Conservation (phyloP, 2,329 filamentous ascomycete species). For the Chrysoporthe puriensis region DNA sequence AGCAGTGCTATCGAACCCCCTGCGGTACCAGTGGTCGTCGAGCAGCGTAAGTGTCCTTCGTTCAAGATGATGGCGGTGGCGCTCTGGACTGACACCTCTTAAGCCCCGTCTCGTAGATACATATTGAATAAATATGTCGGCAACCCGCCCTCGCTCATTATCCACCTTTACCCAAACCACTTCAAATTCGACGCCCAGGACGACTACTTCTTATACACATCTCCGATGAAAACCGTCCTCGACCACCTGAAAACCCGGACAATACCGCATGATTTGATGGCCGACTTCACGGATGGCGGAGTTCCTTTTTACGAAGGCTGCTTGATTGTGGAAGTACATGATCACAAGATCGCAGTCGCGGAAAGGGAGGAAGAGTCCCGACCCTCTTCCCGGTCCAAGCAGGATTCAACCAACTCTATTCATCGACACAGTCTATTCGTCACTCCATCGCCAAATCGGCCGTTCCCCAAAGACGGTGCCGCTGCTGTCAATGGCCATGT, state of each 20-base stretch:
- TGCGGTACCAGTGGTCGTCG: constrained; percentile 41
- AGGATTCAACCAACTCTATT: constrained; percentile 75
- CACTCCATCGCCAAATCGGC: constrained; percentile 83
- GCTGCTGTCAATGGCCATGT: constrained; percentile 32
- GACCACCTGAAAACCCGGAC: constrained; percentile 78
- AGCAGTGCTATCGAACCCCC: constrained; percentile 18
- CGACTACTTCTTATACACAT: constrained; percentile 88
- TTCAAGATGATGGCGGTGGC: neutral
- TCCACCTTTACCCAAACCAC: constrained; percentile 83
- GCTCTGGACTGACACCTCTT: constrained; percentile 11
- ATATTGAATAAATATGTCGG: constrained; percentile 43
- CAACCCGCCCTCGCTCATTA: constrained; percentile 77
- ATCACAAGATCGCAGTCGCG: constrained; percentile 72
- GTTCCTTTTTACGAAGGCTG: constrained; percentile 93
- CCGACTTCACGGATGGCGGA: constrained; percentile 71
- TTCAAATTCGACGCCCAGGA: constrained; percentile 95
- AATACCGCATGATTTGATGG: constrained; percentile 86
- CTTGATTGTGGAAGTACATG: constrained; percentile 90
- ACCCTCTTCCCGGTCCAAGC: constrained; percentile 58
- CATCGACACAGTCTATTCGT: constrained; percentile 91
- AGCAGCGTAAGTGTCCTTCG: constrained; percentile 41
- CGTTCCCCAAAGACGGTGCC: constrained; percentile 66
- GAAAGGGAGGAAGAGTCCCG: constrained; percentile 62
- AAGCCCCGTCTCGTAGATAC: constrained; percentile 44
- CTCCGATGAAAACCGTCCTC: constrained; percentile 81